Evolutionary conservation across 208 protist species (phyloP).

Genomic region (Crithidia bombi): DNA sequence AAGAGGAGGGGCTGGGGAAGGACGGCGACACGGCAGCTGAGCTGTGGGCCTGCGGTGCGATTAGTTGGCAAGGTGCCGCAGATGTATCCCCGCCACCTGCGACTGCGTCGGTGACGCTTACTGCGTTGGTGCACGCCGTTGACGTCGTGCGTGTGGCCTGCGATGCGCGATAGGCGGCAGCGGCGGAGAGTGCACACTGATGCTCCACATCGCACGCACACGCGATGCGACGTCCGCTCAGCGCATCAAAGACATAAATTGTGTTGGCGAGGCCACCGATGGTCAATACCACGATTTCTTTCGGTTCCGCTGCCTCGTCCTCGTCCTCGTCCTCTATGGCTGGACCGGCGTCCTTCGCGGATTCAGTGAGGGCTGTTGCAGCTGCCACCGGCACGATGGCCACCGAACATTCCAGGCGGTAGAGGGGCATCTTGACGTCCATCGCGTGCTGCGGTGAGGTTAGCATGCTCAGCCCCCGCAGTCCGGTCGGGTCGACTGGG

Average conservation of each 20-base stretch:
- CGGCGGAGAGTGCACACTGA: conserved; percentile 10
- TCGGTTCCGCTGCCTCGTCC: conserved; percentile 14
- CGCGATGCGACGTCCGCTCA: conserved; percentile 57
- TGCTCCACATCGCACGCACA: conserved; percentile 25
- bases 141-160: neutral
- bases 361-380: neutral
- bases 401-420: conserved; percentile 55
- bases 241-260: conserved; percentile 71
- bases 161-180: conserved; percentile 4
- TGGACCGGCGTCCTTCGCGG: neutral
- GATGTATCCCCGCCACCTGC: neutral
- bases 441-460: conserved; percentile 41
- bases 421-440: conserved; percentile 57
- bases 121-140: neutral
- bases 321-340: neutral
- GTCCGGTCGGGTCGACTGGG: conserved; percentile 42
- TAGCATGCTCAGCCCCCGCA: conserved; percentile 32
- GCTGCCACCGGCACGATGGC: conserved; percentile 38
- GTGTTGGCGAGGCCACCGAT: conserved; percentile 65
- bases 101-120: neutral
- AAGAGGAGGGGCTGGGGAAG: neutral
- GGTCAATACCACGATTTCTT: conserved; percentile 50
- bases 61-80: neutral
- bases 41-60: neutral
- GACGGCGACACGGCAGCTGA: neutral